phyloP scores from a whole-genome alignment of 202 grass and related monocot genomes.

The Cymbopogon flexuosus region DNA sequence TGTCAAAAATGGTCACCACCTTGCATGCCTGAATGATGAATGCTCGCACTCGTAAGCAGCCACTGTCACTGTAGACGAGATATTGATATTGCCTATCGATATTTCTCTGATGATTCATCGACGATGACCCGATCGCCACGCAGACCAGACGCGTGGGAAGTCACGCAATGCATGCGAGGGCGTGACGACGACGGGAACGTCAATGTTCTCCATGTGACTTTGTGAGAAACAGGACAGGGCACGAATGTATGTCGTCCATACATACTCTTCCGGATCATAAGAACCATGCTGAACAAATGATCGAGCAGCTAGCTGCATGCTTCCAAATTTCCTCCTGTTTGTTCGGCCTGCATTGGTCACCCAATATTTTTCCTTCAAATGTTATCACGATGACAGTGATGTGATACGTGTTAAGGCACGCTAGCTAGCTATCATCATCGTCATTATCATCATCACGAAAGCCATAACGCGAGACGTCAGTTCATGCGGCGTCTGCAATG shows the following conservation, averaged over 20 bases:
- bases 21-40: not conserved
- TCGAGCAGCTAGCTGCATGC: not conserved
- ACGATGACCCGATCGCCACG: not conserved
- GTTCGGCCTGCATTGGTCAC: not conserved
- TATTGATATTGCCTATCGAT: not conserved
- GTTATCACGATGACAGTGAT: not conserved
- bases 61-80: not conserved
- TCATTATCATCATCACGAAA: not conserved
- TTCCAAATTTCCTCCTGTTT: not conserved
- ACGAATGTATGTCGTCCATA: not conserved
- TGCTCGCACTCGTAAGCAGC: not conserved
- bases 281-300: not conserved
- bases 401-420: not conserved
- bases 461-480: not conserved
- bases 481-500: not conserved
- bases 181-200: not conserved
- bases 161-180: not conserved
- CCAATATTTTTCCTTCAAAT: not conserved
- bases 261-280: not conserved
- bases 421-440: not conserved
- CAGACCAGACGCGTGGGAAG: too few species aligned
- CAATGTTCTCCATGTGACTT: not conserved
- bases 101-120: not conserved
- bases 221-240: not conserved
- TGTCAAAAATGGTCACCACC: conserved; percentile 10